These are phyloP conservation scores for Cercospora sesami DNA, from an alignment of 2,329 filamentous ascomycete species.

Conservation along the genomic window DNA sequence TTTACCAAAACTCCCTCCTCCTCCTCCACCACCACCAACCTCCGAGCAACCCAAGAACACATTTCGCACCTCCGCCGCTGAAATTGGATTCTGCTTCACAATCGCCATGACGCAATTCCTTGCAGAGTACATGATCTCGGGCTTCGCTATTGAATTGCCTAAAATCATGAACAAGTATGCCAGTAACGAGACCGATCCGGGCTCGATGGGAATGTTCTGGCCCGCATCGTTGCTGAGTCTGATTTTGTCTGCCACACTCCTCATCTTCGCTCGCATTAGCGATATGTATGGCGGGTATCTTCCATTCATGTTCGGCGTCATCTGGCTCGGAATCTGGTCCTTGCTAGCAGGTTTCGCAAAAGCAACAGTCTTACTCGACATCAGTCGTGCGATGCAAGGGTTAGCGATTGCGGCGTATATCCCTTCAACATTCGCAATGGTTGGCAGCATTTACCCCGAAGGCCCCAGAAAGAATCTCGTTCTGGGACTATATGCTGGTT, in stretches of 20 bases:
- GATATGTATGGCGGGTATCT: slow-evolving; percentile 42
- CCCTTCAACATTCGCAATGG: slow-evolving; percentile 39
- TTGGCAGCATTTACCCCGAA: slow-evolving; percentile 38
- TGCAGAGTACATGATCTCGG: slow-evolving; percentile 42
- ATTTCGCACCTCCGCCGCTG: slow-evolving; percentile 36
- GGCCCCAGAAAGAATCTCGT: slow-evolving; percentile 39
- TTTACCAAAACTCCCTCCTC: background rate
- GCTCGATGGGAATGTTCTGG: slow-evolving; percentile 38
- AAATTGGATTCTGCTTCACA: slow-evolving; percentile 40
- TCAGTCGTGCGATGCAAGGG: slow-evolving; percentile 42
- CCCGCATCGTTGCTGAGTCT: slow-evolving; percentile 40
- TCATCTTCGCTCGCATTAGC: slow-evolving; percentile 38
- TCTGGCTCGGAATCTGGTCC: slow-evolving; percentile 41
- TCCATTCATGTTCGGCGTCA: slow-evolving; percentile 39
- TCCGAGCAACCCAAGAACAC: slow-evolving; percentile 20
- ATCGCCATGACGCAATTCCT: slow-evolving; percentile 42
- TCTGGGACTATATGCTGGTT: slow-evolving; percentile 40
- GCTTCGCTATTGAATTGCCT: slow-evolving; percentile 40
- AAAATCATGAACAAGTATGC: slow-evolving; percentile 28
- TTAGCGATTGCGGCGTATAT: slow-evolving; percentile 41
- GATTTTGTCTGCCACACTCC: slow-evolving; percentile 37
- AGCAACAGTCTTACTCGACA: slow-evolving; percentile 32
- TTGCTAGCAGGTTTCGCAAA: slow-evolving; percentile 38
- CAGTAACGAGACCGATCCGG: slow-evolving; percentile 1
- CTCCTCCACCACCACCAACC: background rate